phyloP scores from a whole-genome alignment of 2,329 filamentous ascomycete species.

The Claviceps humidiphila region DNA sequence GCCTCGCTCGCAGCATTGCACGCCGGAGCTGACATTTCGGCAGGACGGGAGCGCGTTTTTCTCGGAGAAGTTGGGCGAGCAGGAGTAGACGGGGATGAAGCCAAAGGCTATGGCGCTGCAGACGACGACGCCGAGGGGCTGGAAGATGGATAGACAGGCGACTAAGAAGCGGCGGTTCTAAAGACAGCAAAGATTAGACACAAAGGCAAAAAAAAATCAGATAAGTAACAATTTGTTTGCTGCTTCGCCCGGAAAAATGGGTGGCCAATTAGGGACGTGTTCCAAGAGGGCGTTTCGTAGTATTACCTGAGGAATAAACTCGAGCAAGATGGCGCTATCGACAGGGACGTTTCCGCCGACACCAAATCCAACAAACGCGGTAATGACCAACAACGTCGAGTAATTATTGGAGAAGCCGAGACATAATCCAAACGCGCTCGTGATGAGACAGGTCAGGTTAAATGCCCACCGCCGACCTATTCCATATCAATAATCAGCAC shows the following conservation, averaged over 20 bases:
- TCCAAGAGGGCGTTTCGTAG: no score
- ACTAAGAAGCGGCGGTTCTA: conserved; percentile 35
- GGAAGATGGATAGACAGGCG: conserved; percentile 39
- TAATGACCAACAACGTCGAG: conserved; percentile 36
- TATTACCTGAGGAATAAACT: conserved; percentile 32
- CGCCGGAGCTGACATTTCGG: conserved; percentile 13
- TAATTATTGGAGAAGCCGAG: conserved; percentile 37
- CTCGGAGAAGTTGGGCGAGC: conserved; percentile 36
- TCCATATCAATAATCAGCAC: background rate
- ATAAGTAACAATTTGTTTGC: no score
- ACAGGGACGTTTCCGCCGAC: conserved; percentile 42
- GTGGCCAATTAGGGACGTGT: no score
- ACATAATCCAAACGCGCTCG: conserved; percentile 38
- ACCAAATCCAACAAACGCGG: conserved; percentile 40
- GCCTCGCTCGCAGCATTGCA: conserved; percentile 10
- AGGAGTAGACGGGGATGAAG: conserved; percentile 37
- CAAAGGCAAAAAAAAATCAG: no score
- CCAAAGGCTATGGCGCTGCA: conserved; percentile 37
- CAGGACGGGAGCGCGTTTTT: conserved; percentile 4
- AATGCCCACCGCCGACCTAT: conserved; percentile 38
- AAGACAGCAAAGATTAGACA: background rate
- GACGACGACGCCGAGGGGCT: conserved; percentile 40
- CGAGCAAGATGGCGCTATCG: conserved; percentile 40
- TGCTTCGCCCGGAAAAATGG: no score
- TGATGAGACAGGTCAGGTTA: conserved; percentile 42